Evolutionary conservation across 345 rosid species (phyloP).

Genomic region (Cochlearia excelsa): DNA sequence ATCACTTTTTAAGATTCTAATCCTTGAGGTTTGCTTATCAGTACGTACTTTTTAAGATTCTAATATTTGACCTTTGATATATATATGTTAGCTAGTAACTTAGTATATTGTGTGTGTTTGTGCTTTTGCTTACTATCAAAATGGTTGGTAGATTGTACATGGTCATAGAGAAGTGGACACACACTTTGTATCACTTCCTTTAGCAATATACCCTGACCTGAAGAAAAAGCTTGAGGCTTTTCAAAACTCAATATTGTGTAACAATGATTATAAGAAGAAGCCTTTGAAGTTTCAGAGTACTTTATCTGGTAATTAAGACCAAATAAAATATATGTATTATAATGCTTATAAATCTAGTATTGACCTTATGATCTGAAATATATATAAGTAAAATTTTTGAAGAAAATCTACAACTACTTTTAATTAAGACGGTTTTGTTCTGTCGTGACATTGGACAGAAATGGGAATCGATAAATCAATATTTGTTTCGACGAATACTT

Average conservation of each 20-base stretch:
- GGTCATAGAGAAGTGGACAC: constrained; percentile 59
- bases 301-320: constrained; percentile 47
- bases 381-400: too few relatives aligned
- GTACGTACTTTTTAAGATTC: too few relatives aligned
- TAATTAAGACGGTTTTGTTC: too few relatives aligned
- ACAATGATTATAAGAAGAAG: constrained; percentile 1
- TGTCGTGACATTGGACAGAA: constrained; percentile 36
- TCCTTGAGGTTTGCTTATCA: too few relatives aligned
- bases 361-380: too few relatives aligned
- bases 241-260: constrained; percentile 55
- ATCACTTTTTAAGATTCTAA: too few relatives aligned
- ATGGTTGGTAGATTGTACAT: constrained; percentile 43
- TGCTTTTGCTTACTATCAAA: not conserved
- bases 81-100: too few relatives aligned
- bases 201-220: constrained; percentile 74
- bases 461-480: constrained; percentile 69
- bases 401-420: too few relatives aligned
- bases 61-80: too few relatives aligned
- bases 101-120: too few relatives aligned
- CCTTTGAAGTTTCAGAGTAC: constrained; percentile 14
- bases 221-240: constrained; percentile 57
- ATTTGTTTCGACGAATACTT: constrained; percentile 64
- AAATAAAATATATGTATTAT: not conserved
- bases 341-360: too few relatives aligned
- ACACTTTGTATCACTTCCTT: constrained; percentile 83